Evolutionary conservation across 164 flowering plant genomes (phyloP).

Genomic region (Liquidambar formosana): DNA sequence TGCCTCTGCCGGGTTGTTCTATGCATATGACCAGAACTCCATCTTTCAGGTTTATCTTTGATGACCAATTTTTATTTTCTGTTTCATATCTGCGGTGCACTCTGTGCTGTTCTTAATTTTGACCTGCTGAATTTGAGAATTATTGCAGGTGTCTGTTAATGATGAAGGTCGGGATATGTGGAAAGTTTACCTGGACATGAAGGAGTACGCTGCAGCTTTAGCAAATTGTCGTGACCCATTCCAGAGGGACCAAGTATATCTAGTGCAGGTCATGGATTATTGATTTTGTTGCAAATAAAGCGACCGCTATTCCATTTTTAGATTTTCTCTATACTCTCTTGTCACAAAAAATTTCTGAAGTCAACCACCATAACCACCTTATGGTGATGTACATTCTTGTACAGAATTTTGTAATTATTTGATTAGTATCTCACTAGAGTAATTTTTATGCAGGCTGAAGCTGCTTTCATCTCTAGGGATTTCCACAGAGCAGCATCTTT

Average conservation of each 20-base stretch:
- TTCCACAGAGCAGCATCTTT: slow-evolving; percentile 92
- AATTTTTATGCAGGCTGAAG: slow-evolving; percentile 80
- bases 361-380: too few relatives aligned
- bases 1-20: slow-evolving; percentile 96
- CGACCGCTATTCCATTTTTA: neutral
- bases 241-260: slow-evolving; percentile 93
- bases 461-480: slow-evolving; percentile 80
- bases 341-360: neutral
- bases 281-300: slow-evolving; percentile 1
- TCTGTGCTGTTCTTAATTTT: too few relatives aligned
- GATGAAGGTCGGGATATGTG: slow-evolving; percentile 99
- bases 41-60: slow-evolving; percentile 76
- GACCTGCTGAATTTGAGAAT: slow-evolving; percentile 14
- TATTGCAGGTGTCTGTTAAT: slow-evolving; percentile 79
- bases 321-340: neutral
- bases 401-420: too few relatives aligned
- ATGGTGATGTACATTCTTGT: too few relatives aligned
- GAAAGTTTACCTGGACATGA: slow-evolving; percentile 92
- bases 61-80: neutral
- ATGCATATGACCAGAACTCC: slow-evolving; percentile 94
- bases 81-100: too few relatives aligned
- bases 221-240: slow-evolving; percentile 85
- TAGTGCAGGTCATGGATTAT: slow-evolving; percentile 66
- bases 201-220: slow-evolving; percentile 84
- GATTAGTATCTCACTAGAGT: slow-evolving; percentile 6